Percentiles rank a stretch among this genome's conserved stretches.
Evolutionary conservation across 169 alveolate genomes (phyloP).

Genomic region (Cryptosporidium tyzzeri): DNA sequence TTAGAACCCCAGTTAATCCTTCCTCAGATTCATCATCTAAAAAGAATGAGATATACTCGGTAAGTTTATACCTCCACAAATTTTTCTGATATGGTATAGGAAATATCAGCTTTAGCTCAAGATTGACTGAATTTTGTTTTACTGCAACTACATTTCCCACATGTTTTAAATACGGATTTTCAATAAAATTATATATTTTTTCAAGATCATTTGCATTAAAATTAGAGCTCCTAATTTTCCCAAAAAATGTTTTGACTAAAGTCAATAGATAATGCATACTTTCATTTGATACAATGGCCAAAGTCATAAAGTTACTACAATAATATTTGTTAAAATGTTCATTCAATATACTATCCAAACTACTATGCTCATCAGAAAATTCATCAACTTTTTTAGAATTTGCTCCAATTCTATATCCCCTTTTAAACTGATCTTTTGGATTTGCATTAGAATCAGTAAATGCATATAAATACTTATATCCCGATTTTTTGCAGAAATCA

Average conservation of each 20-base stretch:
- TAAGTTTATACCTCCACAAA: conserved; percentile 45
- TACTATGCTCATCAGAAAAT: neutral
- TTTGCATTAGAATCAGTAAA: neutral
- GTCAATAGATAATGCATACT: conserved; percentile 1
- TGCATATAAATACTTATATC: neutral
- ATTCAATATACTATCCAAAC: neutral
- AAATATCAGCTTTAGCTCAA: conserved; percentile 5
- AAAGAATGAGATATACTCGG: conserved; percentile 48
- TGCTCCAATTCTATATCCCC: conserved; percentile 35
- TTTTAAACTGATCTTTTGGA: neutral
- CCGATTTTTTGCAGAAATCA: conserved; percentile 6
- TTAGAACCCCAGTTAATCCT: conserved; percentile 40
- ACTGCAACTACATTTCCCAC: conserved; percentile 8
- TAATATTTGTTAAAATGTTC: conserved; percentile 43
- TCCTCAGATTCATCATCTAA: conserved; percentile 59
- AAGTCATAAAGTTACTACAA: conserved; percentile 13
- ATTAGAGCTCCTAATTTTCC: conserved; percentile 5
- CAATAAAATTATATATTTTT: neutral
- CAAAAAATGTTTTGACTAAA: conserved; percentile 34
- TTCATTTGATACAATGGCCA: conserved; percentile 42
- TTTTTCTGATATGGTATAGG: conserved; percentile 63
- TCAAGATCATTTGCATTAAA: neutral
- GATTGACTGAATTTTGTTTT: conserved; percentile 1
- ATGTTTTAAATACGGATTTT: conserved; percentile 36
- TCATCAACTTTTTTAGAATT: conserved; percentile 11